Evolutionary conservation across 345 rosid genomes (phyloP).

Genomic region (Linum usitatissimum): DNA sequence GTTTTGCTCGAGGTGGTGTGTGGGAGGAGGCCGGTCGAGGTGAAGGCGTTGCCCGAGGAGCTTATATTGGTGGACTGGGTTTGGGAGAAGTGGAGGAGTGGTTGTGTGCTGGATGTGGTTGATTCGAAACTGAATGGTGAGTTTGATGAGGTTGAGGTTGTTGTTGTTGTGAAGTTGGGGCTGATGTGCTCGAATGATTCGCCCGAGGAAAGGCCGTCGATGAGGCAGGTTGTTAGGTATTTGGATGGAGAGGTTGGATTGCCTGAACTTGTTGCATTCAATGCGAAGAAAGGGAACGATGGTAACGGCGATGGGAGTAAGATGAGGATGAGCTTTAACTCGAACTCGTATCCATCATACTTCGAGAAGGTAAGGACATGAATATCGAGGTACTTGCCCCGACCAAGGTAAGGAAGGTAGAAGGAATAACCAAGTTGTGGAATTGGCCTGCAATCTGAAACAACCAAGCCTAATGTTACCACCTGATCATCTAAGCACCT

Average conservation of each 20-base stretch:
- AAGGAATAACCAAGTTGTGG: no score
- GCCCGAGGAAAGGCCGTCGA: conserved; percentile 52
- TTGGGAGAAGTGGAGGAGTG: conserved; percentile 61
- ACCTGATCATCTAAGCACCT: no score
- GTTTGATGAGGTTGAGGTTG: conserved; percentile 50
- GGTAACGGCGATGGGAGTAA: conserved; percentile 4
- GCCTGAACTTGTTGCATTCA: conserved; percentile 35
- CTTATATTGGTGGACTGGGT: conserved; percentile 87
- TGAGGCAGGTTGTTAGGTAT: conserved; percentile 70
- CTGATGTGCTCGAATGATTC: conserved; percentile 62
- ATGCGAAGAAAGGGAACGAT: conserved; percentile 23
- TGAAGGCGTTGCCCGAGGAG: conserved; percentile 74
- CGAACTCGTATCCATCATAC: conserved; percentile 33
- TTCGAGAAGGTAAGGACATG: conserved; percentile 31
- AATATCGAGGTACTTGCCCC: no score
- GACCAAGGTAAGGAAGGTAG: no score
- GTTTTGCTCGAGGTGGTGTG: conserved; percentile 66
- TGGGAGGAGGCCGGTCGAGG: conserved; percentile 79
- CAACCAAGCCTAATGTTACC: no score
- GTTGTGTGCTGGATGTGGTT: conserved; percentile 52
- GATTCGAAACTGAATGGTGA: conserved; percentile 55
- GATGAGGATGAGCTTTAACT: conserved; percentile 36
- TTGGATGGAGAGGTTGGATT: conserved; percentile 49
- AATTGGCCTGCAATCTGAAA: no score
- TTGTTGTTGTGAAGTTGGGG: conserved; percentile 55